These are phyloP conservation scores for Ministeria vibrans DNA, from an alignment of 78 protist genomes.

Conservation along the genomic window DNA sequence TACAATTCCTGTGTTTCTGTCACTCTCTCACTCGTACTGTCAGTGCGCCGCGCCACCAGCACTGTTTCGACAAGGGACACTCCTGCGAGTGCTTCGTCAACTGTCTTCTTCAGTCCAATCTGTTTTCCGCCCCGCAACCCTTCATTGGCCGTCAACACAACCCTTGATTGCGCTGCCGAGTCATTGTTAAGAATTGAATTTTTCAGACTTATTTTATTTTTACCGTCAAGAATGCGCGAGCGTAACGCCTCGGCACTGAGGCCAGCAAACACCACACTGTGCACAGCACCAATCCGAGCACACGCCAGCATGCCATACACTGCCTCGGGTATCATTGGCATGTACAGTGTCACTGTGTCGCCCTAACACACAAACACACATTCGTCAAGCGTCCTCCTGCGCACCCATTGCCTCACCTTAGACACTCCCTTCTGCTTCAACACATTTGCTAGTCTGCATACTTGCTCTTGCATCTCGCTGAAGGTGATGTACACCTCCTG, in stretches of 20 bases:
- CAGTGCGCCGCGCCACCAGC: constrained; percentile 22
- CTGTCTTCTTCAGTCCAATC: constrained; percentile 13
- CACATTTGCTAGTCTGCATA: neutral
- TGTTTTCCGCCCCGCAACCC: constrained; percentile 42
- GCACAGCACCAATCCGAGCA: constrained; percentile 71
- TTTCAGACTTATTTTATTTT: neutral
- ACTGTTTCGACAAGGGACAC: neutral
- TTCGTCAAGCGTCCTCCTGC: too few relatives aligned
- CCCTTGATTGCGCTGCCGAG: constrained; percentile 11
- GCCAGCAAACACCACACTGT: constrained; percentile 69
- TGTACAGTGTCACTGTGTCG: constrained; percentile 24
- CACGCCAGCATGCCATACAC: constrained; percentile 33
- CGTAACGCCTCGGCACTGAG: constrained; percentile 28
- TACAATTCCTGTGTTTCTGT: too few relatives aligned
- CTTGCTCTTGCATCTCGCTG: constrained; percentile 5
- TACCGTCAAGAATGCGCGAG: constrained; percentile 26
- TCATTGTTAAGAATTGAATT: neutral
- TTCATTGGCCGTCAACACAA: constrained; percentile 57
- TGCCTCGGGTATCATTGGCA: constrained; percentile 23
- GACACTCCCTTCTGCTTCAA: constrained; percentile 1
- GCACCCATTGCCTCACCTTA: neutral
- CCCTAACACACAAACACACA: too few relatives aligned
- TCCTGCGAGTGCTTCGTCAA: constrained; percentile 18
- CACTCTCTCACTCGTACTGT: too few relatives aligned
- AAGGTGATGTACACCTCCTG: constrained; percentile 6